phyloP scores from a whole-genome alignment of 805 yeast species.

The Lipomyces oligophaga region DNA sequence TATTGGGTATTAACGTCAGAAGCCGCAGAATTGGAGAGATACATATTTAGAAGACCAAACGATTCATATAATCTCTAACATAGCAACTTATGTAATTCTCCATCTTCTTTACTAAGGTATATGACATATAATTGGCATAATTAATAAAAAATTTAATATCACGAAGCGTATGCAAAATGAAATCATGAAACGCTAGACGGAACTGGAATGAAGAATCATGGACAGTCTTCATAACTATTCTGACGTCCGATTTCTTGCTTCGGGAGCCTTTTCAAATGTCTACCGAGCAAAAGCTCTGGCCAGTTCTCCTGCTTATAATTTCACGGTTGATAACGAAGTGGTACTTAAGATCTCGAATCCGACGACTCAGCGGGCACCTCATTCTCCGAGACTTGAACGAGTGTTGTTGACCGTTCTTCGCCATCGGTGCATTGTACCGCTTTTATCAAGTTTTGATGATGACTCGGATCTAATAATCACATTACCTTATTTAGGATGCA shows the following conservation, averaged over 20 bases:
- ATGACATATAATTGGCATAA: no score
- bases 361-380: constrained; percentile 54
- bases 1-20: no score
- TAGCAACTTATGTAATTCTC: no score
- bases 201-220: neutral
- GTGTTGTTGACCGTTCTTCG: constrained; percentile 37
- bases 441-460: constrained; percentile 33
- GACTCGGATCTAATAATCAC: constrained; percentile 42
- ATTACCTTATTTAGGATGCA: constrained; percentile 42
- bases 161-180: no score
- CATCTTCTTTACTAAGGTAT: no score
- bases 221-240: constrained; percentile 14
- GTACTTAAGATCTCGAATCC: constrained; percentile 51
- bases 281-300: constrained; percentile 3
- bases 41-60: no score
- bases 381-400: constrained; percentile 47
- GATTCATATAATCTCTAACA: no score
- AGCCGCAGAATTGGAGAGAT: no score
- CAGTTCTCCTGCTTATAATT: neutral
- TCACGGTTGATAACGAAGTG: constrained; percentile 22
- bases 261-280: constrained; percentile 17
- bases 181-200: no score
- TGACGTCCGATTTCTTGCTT: constrained; percentile 13
- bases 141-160: no score
- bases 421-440: constrained; percentile 24